Conservation (phyloP, 495 filamentous ascomycete species). For the Cetradonia linearis region DNA sequence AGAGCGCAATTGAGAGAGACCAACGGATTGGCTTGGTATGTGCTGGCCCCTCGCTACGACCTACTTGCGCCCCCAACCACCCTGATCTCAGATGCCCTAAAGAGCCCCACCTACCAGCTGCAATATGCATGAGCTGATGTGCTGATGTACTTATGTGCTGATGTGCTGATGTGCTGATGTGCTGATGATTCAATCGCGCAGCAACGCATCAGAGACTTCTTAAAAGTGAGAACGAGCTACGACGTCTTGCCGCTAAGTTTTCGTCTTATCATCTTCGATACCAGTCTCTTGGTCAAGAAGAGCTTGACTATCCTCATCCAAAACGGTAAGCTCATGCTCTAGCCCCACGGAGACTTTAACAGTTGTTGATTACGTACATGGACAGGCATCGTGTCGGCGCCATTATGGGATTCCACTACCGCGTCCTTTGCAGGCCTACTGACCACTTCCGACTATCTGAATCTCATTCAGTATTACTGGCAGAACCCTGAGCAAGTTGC, state of each 20-base stretch:
- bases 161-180: too few relatives aligned
- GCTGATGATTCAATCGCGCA: conserved; percentile 30
- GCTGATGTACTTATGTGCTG: too few relatives aligned
- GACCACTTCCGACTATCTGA: conserved; percentile 94
- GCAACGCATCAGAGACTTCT: conserved; percentile 87
- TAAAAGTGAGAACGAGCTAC: conserved; percentile 93
- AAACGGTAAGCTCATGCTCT: conserved; percentile 56
- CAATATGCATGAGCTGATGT: background rate
- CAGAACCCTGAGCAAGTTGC: conserved; percentile 86
- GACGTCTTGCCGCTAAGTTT: conserved; percentile 98
- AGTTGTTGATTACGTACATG: conserved; percentile 10
- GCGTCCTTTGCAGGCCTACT: conserved; percentile 90
- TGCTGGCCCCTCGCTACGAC: conserved; percentile 20
- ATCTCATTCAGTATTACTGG: conserved; percentile 99
- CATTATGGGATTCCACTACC: conserved; percentile 91
- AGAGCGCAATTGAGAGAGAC: conserved; percentile 75
- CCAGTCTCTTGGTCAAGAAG: conserved; percentile 89
- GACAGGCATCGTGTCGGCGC: conserved; percentile 92
- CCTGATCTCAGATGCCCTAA: conserved; percentile 2
- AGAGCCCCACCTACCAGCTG: conserved; percentile 12
- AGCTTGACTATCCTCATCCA: conserved; percentile 94
- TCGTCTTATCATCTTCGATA: conserved; percentile 92
- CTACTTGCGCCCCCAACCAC: conserved; percentile 1
- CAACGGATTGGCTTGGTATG: conserved; percentile 88
- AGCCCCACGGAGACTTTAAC: conserved; percentile 1